Evolutionary conservation across 495 filamentous ascomycete genomes (phyloP).

Genomic region (Annulohypoxylon stygium): DNA sequence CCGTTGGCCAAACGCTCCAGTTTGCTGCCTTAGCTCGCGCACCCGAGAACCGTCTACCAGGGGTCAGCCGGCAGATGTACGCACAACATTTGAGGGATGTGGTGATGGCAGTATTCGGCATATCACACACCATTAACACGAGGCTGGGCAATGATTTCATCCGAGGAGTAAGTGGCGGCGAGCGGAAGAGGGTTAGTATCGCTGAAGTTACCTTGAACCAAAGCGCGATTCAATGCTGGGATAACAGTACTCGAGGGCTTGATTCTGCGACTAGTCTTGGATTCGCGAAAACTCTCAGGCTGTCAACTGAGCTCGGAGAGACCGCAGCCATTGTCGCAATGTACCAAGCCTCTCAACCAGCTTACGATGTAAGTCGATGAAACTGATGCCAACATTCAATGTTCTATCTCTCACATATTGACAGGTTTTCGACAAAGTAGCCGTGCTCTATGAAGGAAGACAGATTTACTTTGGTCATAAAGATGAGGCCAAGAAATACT

Average conservation of each 20-base stretch:
- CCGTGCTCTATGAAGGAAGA: conserved; percentile 72
- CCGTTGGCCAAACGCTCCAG: conserved; percentile 74
- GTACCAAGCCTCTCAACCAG: conserved; percentile 80
- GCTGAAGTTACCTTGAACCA: conserved; percentile 64
- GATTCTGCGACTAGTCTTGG: conserved; percentile 65
- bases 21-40: conserved; percentile 77
- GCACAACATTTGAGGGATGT: conserved; percentile 75
- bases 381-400: neutral
- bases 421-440: conserved; percentile 68
- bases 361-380: conserved; percentile 65
- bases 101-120: conserved; percentile 81
- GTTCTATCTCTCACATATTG: conserved; percentile 34
- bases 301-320: conserved; percentile 66
- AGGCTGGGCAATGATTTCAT: conserved; percentile 87
- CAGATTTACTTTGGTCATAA: conserved; percentile 75
- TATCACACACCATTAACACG: conserved; percentile 71
- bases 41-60: conserved; percentile 72
- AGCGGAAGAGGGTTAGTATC: conserved; percentile 67
- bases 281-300: conserved; percentile 63
- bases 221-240: conserved; percentile 64
- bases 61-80: conserved; percentile 72
- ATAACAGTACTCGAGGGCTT: conserved; percentile 67
- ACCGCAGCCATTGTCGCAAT: conserved; percentile 74
- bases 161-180: conserved; percentile 73
- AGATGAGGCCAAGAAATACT: conserved; percentile 67